phyloP scores from a whole-genome alignment of 345 rosid genomes.

The Tarenaya hassleriana region DNA sequence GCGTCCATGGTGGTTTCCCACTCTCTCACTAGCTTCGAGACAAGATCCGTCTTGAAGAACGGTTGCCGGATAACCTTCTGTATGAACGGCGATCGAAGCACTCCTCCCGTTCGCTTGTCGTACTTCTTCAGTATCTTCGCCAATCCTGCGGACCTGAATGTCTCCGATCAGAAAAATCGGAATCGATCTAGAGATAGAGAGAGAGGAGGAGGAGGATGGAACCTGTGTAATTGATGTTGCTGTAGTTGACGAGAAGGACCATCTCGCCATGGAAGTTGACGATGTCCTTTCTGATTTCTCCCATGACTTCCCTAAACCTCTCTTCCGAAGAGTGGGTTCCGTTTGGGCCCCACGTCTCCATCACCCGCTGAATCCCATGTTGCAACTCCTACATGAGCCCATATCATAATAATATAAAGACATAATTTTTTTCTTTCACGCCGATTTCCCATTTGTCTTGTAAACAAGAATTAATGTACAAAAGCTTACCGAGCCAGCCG shows the following conservation, averaged over 20 bases:
- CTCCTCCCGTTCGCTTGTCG: constrained; percentile 65
- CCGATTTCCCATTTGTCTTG: not conserved
- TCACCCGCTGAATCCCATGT: constrained; percentile 48
- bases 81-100: constrained; percentile 54
- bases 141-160: constrained; percentile 32
- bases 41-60: constrained; percentile 67
- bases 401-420: no score
- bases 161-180: not conserved
- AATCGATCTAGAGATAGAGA: not conserved
- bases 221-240: constrained; percentile 88
- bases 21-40: constrained; percentile 68
- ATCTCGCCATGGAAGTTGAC: constrained; percentile 91
- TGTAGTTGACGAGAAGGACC: constrained; percentile 78
- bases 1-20: constrained; percentile 56
- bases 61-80: constrained; percentile 67
- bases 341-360: constrained; percentile 34
- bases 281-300: constrained; percentile 53
- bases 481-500: constrained; percentile 3
- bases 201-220: no score
- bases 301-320: constrained; percentile 42
- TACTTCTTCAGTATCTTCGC: constrained; percentile 87
- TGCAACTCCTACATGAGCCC: constrained; percentile 70
- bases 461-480: not conserved
- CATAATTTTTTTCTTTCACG: not conserved
- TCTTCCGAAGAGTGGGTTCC: constrained; percentile 40